Evolutionary conservation across 352 stramenopile species (phyloP).

Genomic region (Phytophthora quininea): DNA sequence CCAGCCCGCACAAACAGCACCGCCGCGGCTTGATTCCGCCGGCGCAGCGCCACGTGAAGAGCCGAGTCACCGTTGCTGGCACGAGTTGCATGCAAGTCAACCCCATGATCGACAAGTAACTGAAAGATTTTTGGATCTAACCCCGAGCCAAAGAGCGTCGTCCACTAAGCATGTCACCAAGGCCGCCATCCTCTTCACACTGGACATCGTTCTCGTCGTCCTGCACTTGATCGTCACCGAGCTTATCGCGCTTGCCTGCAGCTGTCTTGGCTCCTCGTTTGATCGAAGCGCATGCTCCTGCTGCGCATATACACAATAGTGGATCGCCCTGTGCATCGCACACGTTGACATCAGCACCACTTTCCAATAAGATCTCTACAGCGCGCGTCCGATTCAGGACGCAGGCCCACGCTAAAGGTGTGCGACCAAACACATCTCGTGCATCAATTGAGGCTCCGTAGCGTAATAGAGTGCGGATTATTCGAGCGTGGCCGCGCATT

Average conservation of each 20-base stretch:
- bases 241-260: slow-evolving; percentile 28
- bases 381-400: slow-evolving; percentile 70
- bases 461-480: slow-evolving; percentile 65
- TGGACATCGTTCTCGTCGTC: slow-evolving; percentile 30
- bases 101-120: slow-evolving; percentile 49
- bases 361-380: slow-evolving; percentile 60
- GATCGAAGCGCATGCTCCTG: slow-evolving; percentile 43
- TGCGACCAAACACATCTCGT: slow-evolving; percentile 72
- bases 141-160: slow-evolving; percentile 34
- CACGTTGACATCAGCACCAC: slow-evolving; percentile 63
- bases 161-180: slow-evolving; percentile 26
- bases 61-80: slow-evolving; percentile 74
- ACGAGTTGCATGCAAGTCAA: slow-evolving; percentile 62
- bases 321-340: slow-evolving; percentile 68
- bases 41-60: slow-evolving; percentile 75
- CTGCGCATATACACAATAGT: slow-evolving; percentile 70
- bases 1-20: slow-evolving; percentile 74
- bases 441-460: slow-evolving; percentile 66
- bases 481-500: slow-evolving; percentile 67
- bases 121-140: slow-evolving; percentile 67
- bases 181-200: slow-evolving; percentile 31
- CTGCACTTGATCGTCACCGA: slow-evolving; percentile 25
- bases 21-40: slow-evolving; percentile 68
- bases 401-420: slow-evolving; percentile 72
- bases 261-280: slow-evolving; percentile 27